Percentiles rank a stretch among this genome's conserved stretches.
phyloP scores from a whole-genome alignment of 139 green algal genomes.

The Mychonastes homosphaera region DNA sequence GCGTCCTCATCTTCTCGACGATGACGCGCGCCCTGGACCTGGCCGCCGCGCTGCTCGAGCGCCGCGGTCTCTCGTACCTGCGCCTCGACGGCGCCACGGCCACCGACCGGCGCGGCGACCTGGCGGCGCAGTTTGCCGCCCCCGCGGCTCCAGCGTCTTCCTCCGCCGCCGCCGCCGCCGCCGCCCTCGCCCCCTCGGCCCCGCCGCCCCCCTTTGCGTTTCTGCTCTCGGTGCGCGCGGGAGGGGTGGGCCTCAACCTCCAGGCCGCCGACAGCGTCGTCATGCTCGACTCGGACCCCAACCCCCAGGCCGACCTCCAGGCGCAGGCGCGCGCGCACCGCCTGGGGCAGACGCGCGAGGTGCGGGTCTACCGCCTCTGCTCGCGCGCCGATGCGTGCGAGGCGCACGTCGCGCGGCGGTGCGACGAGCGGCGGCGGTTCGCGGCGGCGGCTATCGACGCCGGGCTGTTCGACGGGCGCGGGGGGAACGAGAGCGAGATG shows the following conservation, averaged over 20 bases:
- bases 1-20: slow-evolving; percentile 76
- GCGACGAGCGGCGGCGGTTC: slow-evolving; percentile 60
- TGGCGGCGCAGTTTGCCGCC: slow-evolving; percentile 1
- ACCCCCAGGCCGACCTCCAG: slow-evolving; percentile 58
- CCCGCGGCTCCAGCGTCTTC: too few relatives aligned
- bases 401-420: slow-evolving; percentile 62
- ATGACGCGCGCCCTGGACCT: slow-evolving; percentile 61
- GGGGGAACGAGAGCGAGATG: background rate
- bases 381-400: slow-evolving; percentile 59
- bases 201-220: too few relatives aligned
- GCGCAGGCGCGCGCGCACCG: slow-evolving; percentile 89
- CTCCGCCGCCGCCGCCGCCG: too few relatives aligned
- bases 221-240: slow-evolving; percentile 59
- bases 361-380: slow-evolving; percentile 64
- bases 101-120: slow-evolving; percentile 27
- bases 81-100: slow-evolving; percentile 54
- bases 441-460: slow-evolving; percentile 64
- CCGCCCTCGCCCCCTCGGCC: too few relatives aligned
- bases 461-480: too few relatives aligned
- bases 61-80: slow-evolving; percentile 36
- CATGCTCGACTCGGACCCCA: slow-evolving; percentile 70
- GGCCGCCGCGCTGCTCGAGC: slow-evolving; percentile 52
- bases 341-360: slow-evolving; percentile 69
- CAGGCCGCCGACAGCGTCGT: slow-evolving; percentile 80
- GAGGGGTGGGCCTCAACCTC: slow-evolving; percentile 81